A percentile compares a stretch with the other conserved stretches of the same genome.
Conservation (phyloP, 2,329 filamentous ascomycete species). For the Venturia pyrina region DNA sequence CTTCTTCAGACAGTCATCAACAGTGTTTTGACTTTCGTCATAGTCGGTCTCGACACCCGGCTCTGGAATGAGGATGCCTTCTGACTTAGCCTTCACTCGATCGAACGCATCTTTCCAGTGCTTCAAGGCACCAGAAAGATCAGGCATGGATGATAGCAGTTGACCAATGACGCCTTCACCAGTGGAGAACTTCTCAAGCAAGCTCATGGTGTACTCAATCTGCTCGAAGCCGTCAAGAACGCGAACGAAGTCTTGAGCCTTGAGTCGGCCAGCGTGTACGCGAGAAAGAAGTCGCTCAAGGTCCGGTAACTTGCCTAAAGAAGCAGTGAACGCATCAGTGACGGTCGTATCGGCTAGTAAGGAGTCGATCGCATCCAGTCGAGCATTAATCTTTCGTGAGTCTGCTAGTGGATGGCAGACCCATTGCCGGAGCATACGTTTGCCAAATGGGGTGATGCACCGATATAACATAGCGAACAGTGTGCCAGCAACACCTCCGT, state of each 20-base stretch:
- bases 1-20: constrained; percentile 64
- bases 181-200: constrained; percentile 64
- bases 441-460: constrained; percentile 93
- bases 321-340: constrained; percentile 78
- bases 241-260: constrained; percentile 81
- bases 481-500: constrained; percentile 76
- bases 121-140: constrained; percentile 61
- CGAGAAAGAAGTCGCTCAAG: constrained; percentile 89
- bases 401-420: constrained; percentile 91
- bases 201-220: constrained; percentile 85
- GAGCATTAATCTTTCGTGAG: constrained; percentile 78
- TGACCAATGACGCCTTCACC: constrained; percentile 76
- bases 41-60: constrained; percentile 86
- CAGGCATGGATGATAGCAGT: constrained; percentile 75
- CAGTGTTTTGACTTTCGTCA: constrained; percentile 67
- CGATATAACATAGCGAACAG: constrained; percentile 85
- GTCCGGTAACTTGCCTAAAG: constrained; percentile 86
- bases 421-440: constrained; percentile 93
- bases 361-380: constrained; percentile 87
- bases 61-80: constrained; percentile 75
- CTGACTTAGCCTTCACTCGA: constrained; percentile 63
- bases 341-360: constrained; percentile 73
- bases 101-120: constrained; percentile 94
- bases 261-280: constrained; percentile 85
- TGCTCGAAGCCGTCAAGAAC: constrained; percentile 96